These are phyloP conservation scores for Echeveria elegans DNA, from an alignment of 164 flowering plant species.

Conservation along the genomic window DNA sequence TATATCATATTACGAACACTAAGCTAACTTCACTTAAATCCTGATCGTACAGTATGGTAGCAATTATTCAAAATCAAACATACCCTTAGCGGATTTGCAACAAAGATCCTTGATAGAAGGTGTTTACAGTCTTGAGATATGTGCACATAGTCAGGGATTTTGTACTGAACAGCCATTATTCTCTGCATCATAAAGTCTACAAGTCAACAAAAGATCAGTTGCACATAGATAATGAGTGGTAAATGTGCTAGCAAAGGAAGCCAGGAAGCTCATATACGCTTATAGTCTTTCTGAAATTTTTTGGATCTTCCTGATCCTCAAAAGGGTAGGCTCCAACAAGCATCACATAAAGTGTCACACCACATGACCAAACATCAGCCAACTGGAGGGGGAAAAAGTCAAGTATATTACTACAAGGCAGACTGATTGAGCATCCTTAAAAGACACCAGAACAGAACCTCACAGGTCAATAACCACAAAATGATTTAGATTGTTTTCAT, in stretches of 20 bases:
- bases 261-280: neutral
- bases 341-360: slow-evolving; percentile 49
- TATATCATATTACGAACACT: neutral
- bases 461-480: neutral
- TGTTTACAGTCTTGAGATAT: neutral
- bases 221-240: neutral
- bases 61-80: neutral
- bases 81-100: neutral
- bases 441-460: neutral
- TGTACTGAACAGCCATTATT: too few species aligned
- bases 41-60: neutral
- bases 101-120: neutral
- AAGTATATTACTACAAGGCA: slow-evolving; percentile 11
- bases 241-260: neutral
- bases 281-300: slow-evolving; percentile 35
- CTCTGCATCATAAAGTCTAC: neutral
- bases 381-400: slow-evolving; percentile 15
- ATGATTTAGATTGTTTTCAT: neutral
- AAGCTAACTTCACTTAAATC: neutral
- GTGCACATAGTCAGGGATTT: neutral
- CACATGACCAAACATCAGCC: slow-evolving; percentile 59
- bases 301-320: slow-evolving; percentile 50
- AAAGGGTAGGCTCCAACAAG: slow-evolving; percentile 54
- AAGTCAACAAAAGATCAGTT: neutral
- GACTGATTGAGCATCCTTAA: neutral